Percentiles rank a stretch among this genome's conserved stretches.
Conservation (phyloP, 139 green algal genomes). For the Picochlorum costavermella region DNA sequence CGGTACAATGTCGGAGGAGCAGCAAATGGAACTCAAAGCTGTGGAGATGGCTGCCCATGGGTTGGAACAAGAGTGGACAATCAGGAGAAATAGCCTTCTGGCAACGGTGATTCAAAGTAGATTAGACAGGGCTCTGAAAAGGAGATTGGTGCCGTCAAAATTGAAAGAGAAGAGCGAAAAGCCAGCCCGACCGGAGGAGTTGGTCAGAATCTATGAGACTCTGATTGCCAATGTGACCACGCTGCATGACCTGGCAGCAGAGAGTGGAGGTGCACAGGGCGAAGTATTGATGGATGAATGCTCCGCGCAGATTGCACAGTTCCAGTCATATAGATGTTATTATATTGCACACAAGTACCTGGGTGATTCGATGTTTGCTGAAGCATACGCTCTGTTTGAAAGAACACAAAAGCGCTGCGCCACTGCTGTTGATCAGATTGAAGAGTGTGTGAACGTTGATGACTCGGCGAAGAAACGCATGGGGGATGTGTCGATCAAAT, state of each 20-base stretch:
- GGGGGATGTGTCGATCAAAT: constrained; percentile 7
- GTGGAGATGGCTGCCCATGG: constrained; percentile 40
- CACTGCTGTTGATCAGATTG: constrained; percentile 17
- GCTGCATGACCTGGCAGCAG: constrained; percentile 48
- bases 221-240: constrained; percentile 37
- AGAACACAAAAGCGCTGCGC: constrained; percentile 36
- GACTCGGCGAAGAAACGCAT: constrained; percentile 8
- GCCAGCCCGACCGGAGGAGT: constrained; percentile 49
- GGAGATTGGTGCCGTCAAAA: constrained; percentile 11
- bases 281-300: constrained; percentile 50
- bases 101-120: constrained; percentile 12
- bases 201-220: constrained; percentile 46
- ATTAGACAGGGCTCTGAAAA: constrained; percentile 24
- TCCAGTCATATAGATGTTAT: constrained; percentile 35
- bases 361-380: constrained; percentile 24
- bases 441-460: constrained; percentile 27
- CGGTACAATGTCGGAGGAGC: constrained; percentile 2
- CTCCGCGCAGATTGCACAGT: constrained; percentile 32
- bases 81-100: constrained; percentile 18
- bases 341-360: constrained; percentile 50
- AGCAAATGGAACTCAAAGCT: constrained; percentile 19
- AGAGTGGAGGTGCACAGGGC: constrained; percentile 41
- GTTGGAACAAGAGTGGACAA: constrained; percentile 45
- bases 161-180: constrained; percentile 30
- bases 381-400: constrained; percentile 57